phyloP scores from a whole-genome alignment of 2,329 filamentous ascomycete genomes.

The Elsinoe perseae region DNA sequence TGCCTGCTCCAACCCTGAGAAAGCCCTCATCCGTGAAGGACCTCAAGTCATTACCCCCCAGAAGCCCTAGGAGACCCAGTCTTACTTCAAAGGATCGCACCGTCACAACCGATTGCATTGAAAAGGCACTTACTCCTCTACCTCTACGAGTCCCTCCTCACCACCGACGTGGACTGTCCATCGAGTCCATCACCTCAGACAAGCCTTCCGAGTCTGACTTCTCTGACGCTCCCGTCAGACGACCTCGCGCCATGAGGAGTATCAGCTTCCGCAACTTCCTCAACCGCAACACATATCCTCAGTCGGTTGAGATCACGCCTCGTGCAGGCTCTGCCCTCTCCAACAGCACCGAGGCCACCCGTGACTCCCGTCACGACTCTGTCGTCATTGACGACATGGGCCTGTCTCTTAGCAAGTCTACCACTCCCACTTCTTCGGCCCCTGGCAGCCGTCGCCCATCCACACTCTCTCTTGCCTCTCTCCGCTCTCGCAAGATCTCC shows the following conservation, averaged over 20 bases:
- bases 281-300: slow-evolving; percentile 17
- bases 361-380: slow-evolving; percentile 17
- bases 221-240: slow-evolving; percentile 7
- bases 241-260: slow-evolving; percentile 18
- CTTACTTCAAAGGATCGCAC: slow-evolving; percentile 1
- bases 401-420: slow-evolving; percentile 16
- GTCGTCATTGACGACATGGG: slow-evolving; percentile 19
- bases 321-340: slow-evolving; percentile 11
- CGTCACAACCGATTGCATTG: slow-evolving; percentile 8
- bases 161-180: slow-evolving; percentile 16
- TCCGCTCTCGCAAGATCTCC: slow-evolving; percentile 18
- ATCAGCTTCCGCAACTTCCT: slow-evolving; percentile 21
- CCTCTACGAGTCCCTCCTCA: slow-evolving; percentile 16
- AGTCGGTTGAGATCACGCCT: slow-evolving; percentile 12
- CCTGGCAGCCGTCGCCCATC: slow-evolving; percentile 19
- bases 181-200: slow-evolving; percentile 16
- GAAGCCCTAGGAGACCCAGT: slow-evolving; percentile 10
- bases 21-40: slow-evolving; percentile 18
- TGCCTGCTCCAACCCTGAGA: slow-evolving; percentile 17
- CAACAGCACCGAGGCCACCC: slow-evolving; percentile 12
- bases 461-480: slow-evolving; percentile 16
- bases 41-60: slow-evolving; percentile 16
- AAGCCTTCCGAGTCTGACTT: slow-evolving; percentile 13
- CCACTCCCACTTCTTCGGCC: slow-evolving; percentile 12
- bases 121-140: slow-evolving; percentile 19